Conservation (phyloP, 352 stramenopile genomes). For the Globisporangium spinosum region DNA sequence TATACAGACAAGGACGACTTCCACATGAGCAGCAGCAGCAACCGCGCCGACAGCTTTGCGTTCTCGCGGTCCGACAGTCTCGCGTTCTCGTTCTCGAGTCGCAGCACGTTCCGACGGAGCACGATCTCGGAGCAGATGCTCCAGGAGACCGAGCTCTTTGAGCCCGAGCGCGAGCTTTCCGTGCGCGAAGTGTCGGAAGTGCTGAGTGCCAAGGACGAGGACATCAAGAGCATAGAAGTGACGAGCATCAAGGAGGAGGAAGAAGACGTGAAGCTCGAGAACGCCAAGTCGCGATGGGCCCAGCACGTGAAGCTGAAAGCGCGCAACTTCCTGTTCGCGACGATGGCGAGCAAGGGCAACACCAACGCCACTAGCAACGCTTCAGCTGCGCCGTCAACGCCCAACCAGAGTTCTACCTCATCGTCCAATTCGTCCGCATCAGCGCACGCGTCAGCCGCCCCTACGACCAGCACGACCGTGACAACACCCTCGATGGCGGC, state of each 20-base stretch:
- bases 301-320: constrained; percentile 86
- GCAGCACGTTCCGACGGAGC: constrained; percentile 73
- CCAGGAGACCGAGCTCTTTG: constrained; percentile 79
- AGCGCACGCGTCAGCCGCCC: neutral
- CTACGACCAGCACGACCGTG: constrained; percentile 9
- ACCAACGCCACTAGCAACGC: neutral
- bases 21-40: constrained; percentile 21
- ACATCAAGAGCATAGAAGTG: constrained; percentile 69
- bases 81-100: constrained; percentile 68
- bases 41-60: constrained; percentile 36
- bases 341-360: constrained; percentile 34
- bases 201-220: constrained; percentile 53
- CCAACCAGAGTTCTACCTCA: neutral
- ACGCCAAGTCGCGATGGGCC: constrained; percentile 78
- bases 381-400: constrained; percentile 7
- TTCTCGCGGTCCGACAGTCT: constrained; percentile 48
- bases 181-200: constrained; percentile 71
- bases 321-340: constrained; percentile 68
- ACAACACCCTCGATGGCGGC: constrained; percentile 44
- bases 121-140: constrained; percentile 85
- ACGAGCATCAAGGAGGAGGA: constrained; percentile 87
- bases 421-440: neutral
- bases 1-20: constrained; percentile 77
- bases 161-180: constrained; percentile 75
- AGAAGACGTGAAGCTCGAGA: constrained; percentile 77